Evolutionary conservation across 2,329 filamentous ascomycete species (phyloP).

Genomic region (Tolypocladium amazonense): DNA sequence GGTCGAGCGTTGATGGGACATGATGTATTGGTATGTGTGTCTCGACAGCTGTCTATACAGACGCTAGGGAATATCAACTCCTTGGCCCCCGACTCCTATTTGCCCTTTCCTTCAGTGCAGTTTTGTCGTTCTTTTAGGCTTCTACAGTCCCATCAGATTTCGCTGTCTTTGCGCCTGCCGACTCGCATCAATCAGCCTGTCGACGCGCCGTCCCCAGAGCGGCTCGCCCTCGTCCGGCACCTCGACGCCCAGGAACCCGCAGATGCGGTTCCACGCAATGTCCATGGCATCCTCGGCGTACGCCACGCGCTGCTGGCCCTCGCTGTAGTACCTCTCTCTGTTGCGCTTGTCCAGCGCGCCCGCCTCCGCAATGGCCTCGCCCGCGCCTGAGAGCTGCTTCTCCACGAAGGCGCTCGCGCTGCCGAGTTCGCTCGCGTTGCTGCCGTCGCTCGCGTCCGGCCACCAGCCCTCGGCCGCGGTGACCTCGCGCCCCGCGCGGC

Average conservation of each 20-base stretch:
- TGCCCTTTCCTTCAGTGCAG: background rate
- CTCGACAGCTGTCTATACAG: background rate
- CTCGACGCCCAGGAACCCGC: background rate
- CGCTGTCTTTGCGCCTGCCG: background rate
- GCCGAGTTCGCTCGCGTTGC: background rate
- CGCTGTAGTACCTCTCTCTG: background rate
- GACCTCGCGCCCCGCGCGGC: background rate
- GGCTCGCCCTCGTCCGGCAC: background rate
- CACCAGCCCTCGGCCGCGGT: background rate
- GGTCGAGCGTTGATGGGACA: background rate
- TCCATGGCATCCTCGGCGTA: background rate
- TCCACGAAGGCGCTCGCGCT: background rate
- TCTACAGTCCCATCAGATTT: background rate
- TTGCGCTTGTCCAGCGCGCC: background rate
- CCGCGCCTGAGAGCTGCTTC: background rate
- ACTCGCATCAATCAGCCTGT: background rate
- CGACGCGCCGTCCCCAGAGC: background rate
- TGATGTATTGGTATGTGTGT: background rate
- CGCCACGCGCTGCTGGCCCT: background rate
- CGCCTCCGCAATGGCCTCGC: background rate
- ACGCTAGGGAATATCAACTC: background rate
- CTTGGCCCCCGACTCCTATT: background rate
- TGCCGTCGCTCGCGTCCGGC: background rate
- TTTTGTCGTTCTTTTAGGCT: too few species aligned
- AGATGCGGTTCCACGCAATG: background rate